Evolutionary conservation across 2,329 filamentous ascomycete species (phyloP).

Genomic region (Trichoderma aggressivum): DNA sequence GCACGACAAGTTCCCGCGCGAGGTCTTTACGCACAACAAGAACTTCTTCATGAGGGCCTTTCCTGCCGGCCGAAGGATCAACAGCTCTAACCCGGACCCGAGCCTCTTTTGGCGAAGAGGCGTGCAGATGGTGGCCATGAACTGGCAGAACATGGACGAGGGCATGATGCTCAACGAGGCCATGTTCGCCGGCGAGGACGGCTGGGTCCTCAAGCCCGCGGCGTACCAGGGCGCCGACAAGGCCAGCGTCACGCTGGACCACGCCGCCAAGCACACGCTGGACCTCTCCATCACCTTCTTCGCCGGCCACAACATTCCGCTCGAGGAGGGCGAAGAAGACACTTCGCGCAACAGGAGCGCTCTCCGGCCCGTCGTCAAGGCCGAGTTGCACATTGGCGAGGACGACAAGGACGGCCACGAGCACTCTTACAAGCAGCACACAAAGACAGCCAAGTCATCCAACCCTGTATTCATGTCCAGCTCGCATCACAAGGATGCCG

Average conservation of each 20-base stretch:
- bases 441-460: slow-evolving; percentile 51
- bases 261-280: slow-evolving; percentile 51
- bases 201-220: slow-evolving; percentile 81
- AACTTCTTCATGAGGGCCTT: slow-evolving; percentile 89
- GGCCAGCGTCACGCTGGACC: slow-evolving; percentile 39
- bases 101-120: slow-evolving; percentile 88
- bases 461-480: slow-evolving; percentile 57
- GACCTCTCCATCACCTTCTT: slow-evolving; percentile 70
- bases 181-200: slow-evolving; percentile 86
- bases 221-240: slow-evolving; percentile 60
- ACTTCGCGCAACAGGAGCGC: slow-evolving; percentile 31
- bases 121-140: slow-evolving; percentile 96
- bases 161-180: slow-evolving; percentile 96
- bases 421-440: slow-evolving; percentile 58
- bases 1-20: slow-evolving; percentile 60
- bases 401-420: slow-evolving; percentile 39
- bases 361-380: slow-evolving; percentile 71
- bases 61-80: slow-evolving; percentile 72
- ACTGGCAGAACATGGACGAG: slow-evolving; percentile 94
- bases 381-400: slow-evolving; percentile 74
- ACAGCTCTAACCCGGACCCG: slow-evolving; percentile 93
- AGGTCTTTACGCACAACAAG: slow-evolving; percentile 84
- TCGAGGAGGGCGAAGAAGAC: slow-evolving; percentile 30
- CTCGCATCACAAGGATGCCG: slow-evolving; percentile 33
- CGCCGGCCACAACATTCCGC: slow-evolving; percentile 67